These are phyloP conservation scores for Echinochloa phyllopogon DNA, from an alignment of 176 grass and related monocot species.

Conservation along the genomic window DNA sequence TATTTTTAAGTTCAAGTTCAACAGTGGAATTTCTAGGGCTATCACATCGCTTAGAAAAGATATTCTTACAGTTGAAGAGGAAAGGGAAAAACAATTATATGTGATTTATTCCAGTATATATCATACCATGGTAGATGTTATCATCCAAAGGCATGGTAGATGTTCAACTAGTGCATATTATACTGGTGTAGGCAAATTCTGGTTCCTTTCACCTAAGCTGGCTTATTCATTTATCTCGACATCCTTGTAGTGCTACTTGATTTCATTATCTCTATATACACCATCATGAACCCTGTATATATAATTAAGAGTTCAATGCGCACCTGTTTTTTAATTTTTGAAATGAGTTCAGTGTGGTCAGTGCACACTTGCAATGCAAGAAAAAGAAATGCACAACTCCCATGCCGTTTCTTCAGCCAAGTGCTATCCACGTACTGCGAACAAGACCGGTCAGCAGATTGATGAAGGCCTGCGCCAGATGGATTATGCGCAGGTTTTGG, in stretches of 20 bases:
- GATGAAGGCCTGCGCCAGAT: not conserved
- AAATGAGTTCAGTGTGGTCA: not conserved
- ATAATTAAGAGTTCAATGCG: not conserved
- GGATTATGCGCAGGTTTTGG: not conserved
- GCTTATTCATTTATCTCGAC: not conserved
- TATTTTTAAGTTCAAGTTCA: not conserved
- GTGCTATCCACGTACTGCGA: not conserved
- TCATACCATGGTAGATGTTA: too few relatives aligned
- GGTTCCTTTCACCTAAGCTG: not conserved
- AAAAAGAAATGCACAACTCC: not conserved
- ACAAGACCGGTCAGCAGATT: not conserved
- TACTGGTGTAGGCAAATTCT: not conserved
- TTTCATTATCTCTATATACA: not conserved
- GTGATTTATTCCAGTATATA: too few relatives aligned
- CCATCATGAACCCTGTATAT: not conserved
- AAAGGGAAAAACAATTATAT: not conserved
- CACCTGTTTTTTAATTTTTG: not conserved
- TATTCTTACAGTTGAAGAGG: not conserved
- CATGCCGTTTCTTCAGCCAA: not conserved
- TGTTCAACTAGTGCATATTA: not conserved
- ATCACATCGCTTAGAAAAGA: not conserved
- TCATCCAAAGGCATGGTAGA: too few relatives aligned
- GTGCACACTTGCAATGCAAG: not conserved
- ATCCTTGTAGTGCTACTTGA: not conserved
- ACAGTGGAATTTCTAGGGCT: not conserved